phyloP scores from a whole-genome alignment of 768 basidiomycete genomes.

The Pisolithus tinctorius region DNA sequence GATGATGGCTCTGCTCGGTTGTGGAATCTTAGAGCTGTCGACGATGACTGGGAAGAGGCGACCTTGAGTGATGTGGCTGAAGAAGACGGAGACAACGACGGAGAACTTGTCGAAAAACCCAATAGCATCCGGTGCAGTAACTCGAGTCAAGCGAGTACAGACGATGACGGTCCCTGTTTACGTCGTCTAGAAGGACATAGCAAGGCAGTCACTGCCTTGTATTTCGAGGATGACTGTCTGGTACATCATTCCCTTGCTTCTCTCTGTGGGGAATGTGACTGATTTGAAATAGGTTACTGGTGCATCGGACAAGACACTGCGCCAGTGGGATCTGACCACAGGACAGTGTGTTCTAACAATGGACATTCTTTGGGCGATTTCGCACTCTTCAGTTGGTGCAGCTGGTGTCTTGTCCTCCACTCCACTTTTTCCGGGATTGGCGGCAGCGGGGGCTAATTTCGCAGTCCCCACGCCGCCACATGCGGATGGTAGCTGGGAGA shows the following conservation, averaged over 20 bases:
- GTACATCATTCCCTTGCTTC: slow-evolving; percentile 37
- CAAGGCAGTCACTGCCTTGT: slow-evolving; percentile 87
- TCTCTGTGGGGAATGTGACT: slow-evolving; percentile 8
- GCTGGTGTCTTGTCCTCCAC: slow-evolving; percentile 35
- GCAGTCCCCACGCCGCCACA: slow-evolving; percentile 81
- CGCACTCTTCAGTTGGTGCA: slow-evolving; percentile 60
- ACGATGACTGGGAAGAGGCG: slow-evolving; percentile 57
- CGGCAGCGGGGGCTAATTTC: slow-evolving; percentile 52
- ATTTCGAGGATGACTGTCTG: slow-evolving; percentile 92
- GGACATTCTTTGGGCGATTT: slow-evolving; percentile 99
- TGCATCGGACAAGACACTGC: slow-evolving; percentile 95
- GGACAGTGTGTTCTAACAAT: slow-evolving; percentile 99
- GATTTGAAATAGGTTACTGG: slow-evolving; percentile 74
- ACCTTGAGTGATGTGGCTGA: slow-evolving; percentile 57
- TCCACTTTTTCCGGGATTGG: slow-evolving; percentile 41
- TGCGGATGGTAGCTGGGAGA: slow-evolving; percentile 87
- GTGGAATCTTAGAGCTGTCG: slow-evolving; percentile 88
- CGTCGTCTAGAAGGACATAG: slow-evolving; percentile 84
- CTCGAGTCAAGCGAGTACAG: slow-evolving; percentile 36
- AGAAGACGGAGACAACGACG: slow-evolving; percentile 45
- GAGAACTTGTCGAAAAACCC: slow-evolving; percentile 32
- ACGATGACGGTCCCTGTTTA: slow-evolving; percentile 47
- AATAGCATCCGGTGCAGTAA: slow-evolving; percentile 36
- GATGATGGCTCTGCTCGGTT: slow-evolving; percentile 79
- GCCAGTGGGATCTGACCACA: slow-evolving; percentile 96